These are phyloP conservation scores for Stromatinia cepivora DNA, from an alignment of 2,329 filamentous ascomycete species.

Conservation along the genomic window DNA sequence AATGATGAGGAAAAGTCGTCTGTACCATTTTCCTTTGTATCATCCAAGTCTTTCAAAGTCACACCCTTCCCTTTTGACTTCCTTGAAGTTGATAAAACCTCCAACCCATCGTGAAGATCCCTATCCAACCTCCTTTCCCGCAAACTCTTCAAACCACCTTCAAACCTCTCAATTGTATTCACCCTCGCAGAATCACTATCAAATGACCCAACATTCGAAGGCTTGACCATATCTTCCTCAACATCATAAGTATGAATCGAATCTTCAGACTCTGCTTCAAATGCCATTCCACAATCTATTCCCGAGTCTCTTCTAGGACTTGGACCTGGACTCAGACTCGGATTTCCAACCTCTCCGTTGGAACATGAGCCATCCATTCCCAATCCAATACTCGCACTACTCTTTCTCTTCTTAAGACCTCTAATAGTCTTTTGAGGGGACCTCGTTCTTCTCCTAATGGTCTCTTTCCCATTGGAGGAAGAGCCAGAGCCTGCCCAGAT, in stretches of 20 bases:
- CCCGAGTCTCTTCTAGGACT: not conserved
- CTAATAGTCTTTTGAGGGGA: not conserved
- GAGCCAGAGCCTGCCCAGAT: slow-evolving; percentile 16
- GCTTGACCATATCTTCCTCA: not conserved
- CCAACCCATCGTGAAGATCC: not conserved
- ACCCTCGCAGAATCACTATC: too few relatives aligned
- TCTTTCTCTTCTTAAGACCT: not conserved
- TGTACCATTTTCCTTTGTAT: not conserved
- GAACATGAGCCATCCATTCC: slow-evolving; percentile 3
- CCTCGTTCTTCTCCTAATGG: not conserved
- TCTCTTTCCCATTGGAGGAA: not conserved
- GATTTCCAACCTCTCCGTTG: not conserved
- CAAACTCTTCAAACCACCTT: not conserved
- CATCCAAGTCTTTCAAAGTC: not conserved
- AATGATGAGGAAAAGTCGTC: not conserved
- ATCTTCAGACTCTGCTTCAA: not conserved
- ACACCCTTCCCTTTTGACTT: not conserved
- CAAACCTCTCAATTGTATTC: not conserved
- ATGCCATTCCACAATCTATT: not conserved
- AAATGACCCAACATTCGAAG: not conserved
- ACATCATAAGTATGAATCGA: not conserved
- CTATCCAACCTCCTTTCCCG: not conserved
- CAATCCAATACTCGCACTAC: not conserved
- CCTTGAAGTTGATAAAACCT: not conserved
- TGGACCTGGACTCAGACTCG: not conserved